A percentile compares a stretch with the other conserved stretches of the same genome.
Evolutionary conservation across 2,329 filamentous ascomycete species (phyloP).

Genomic region (Dactylellina leptospora): DNA sequence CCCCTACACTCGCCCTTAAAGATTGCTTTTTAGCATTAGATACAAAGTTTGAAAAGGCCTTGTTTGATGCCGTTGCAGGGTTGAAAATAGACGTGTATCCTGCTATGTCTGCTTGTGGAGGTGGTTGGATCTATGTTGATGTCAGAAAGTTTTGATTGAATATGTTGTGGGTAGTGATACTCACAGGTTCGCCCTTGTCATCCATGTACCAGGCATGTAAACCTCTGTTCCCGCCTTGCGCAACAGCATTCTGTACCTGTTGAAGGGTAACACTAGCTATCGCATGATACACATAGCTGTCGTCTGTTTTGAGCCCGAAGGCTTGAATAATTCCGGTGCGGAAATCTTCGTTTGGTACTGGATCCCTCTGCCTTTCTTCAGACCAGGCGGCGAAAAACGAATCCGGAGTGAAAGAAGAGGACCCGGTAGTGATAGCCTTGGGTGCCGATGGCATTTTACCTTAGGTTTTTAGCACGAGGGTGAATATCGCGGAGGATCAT

Average conservation of each 20-base stretch:
- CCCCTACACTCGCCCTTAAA: conserved; percentile 65
- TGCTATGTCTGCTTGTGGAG: conserved; percentile 68
- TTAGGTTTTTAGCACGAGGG: too few species aligned
- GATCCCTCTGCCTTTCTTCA: conserved; percentile 59
- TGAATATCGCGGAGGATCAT: too few species aligned
- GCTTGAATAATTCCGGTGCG: conserved; percentile 63
- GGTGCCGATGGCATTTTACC: conserved; percentile 17
- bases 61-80: conserved; percentile 68
- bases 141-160: not conserved
- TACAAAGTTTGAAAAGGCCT: conserved; percentile 70
- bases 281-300: conserved; percentile 66
- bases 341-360: conserved; percentile 62
- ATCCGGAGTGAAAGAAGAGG: conserved; percentile 63
- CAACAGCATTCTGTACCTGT: conserved; percentile 64
- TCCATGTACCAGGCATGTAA: conserved; percentile 66
- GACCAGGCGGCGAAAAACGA: conserved; percentile 63
- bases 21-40: conserved; percentile 74
- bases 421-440: conserved; percentile 59
- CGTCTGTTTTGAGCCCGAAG: conserved; percentile 63
- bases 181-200: conserved; percentile 60
- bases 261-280: conserved; percentile 65
- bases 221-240: conserved; percentile 62
- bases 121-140: conserved; percentile 59
- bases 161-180: not conserved
- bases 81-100: conserved; percentile 75